These are phyloP conservation scores for Pichia sp. DNA, from an alignment of 1,139 yeast species.

Conservation along the genomic window DNA sequence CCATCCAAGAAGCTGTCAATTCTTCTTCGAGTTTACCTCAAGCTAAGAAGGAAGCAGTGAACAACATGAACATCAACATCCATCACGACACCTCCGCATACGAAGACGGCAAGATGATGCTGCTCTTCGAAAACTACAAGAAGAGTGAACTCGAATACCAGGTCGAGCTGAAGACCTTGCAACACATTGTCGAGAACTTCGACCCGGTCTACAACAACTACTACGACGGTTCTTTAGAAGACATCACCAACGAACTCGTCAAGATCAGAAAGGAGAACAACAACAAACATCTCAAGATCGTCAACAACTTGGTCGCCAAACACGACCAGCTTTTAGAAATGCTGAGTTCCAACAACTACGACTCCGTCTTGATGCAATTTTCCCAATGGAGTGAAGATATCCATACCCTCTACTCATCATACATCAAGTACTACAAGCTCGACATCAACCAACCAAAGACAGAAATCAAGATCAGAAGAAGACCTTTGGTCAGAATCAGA, in stretches of 20 bases:
- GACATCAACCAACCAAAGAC: slow-evolving; percentile 35
- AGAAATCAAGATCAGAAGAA: slow-evolving; percentile 36
- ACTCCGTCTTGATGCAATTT: slow-evolving; percentile 15
- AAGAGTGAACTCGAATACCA: slow-evolving; percentile 22
- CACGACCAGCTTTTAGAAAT: slow-evolving; percentile 20
- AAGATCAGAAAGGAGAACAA: slow-evolving; percentile 22
- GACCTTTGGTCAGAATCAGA: slow-evolving; percentile 40
- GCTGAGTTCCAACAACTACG: slow-evolving; percentile 16
- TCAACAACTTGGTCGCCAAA: slow-evolving; percentile 15
- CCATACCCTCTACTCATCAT: slow-evolving; percentile 25
- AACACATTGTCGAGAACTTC: slow-evolving; percentile 22
- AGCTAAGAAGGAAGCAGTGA: not conserved
- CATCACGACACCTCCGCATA: not conserved
- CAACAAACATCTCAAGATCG: slow-evolving; percentile 16
- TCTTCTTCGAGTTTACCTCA: slow-evolving; percentile 15
- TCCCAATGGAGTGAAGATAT: slow-evolving; percentile 26
- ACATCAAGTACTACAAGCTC: slow-evolving; percentile 34
- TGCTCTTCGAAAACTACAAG: slow-evolving; percentile 8
- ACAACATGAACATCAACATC: not conserved
- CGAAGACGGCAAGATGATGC: not conserved
- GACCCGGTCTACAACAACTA: slow-evolving; percentile 30
- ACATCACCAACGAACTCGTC: slow-evolving; percentile 25
- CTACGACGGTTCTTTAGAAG: slow-evolving; percentile 28
- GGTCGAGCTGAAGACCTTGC: slow-evolving; percentile 22
- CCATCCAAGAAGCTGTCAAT: slow-evolving; percentile 23